Evolutionary conservation across 306 rosid genomes (phyloP).

Genomic region (Cyclanthera cordifolia): DNA sequence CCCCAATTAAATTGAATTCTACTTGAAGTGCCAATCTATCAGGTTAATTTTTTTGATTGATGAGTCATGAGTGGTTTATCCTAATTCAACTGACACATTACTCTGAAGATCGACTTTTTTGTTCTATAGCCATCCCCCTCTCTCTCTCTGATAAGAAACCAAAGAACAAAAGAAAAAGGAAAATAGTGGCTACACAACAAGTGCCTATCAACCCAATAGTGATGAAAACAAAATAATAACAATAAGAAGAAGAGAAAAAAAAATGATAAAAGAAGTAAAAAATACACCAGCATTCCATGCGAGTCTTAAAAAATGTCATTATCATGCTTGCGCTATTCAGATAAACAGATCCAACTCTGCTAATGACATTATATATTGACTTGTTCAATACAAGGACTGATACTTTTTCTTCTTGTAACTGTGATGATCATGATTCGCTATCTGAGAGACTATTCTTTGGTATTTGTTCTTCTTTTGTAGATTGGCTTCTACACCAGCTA

Average conservation of each 20-base stretch:
- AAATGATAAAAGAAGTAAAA: neutral
- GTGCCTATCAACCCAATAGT: neutral
- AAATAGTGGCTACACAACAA: neutral
- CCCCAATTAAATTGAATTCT: too few species aligned
- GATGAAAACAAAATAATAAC: neutral
- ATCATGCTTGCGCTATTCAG: neutral
- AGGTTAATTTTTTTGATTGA: too few species aligned
- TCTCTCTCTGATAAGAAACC: neutral
- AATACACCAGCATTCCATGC: neutral
- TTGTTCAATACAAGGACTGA: neutral
- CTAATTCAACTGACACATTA: neutral
- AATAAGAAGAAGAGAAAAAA: neutral
- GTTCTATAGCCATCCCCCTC: neutral
- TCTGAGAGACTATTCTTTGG: neutral
- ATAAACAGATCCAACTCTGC: neutral
- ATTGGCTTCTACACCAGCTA: constrained; percentile 92
- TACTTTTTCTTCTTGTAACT: neutral
- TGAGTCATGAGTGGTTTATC: too few species aligned
- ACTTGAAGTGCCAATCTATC: too few species aligned
- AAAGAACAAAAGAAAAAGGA: neutral
- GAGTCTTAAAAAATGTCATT: neutral
- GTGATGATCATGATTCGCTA: neutral
- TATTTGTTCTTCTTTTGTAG: constrained; percentile 31
- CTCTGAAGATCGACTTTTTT: neutral
- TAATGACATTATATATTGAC: neutral